A percentile compares a stretch with the other conserved stretches of the same genome.
Evolutionary conservation across 2,329 filamentous ascomycete genomes (phyloP).

Genomic region (Penicillium sp.): DNA sequence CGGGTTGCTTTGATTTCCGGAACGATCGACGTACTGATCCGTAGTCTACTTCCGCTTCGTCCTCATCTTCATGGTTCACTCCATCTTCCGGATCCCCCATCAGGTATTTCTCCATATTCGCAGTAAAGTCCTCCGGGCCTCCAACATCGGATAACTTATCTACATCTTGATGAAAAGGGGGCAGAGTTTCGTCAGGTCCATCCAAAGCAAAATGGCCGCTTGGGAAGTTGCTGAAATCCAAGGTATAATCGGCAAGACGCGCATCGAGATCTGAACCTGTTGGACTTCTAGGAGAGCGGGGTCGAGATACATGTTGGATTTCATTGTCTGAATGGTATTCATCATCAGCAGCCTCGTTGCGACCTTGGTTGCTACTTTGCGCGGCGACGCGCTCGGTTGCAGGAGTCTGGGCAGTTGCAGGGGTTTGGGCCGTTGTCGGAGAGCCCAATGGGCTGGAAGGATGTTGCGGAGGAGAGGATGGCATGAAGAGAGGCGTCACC

Average conservation of each 20-base stretch:
- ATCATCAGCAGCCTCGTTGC: conserved; percentile 8
- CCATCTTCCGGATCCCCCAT: conserved; percentile 27
- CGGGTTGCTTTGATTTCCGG: conserved; percentile 23
- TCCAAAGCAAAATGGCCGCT: conserved; percentile 25
- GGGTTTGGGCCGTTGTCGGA: conserved; percentile 24
- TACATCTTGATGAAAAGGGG: conserved; percentile 25
- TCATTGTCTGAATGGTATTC: conserved; percentile 11
- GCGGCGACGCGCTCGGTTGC: conserved; percentile 17
- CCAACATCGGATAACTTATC: conserved; percentile 39
- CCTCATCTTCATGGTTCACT: conserved; percentile 14
- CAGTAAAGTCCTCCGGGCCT: conserved; percentile 44
- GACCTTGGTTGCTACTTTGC: conserved; percentile 7
- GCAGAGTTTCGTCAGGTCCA: conserved; percentile 24
- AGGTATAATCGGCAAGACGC: conserved; percentile 39
- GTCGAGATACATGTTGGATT: conserved; percentile 10
- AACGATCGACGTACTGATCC: conserved; percentile 17
- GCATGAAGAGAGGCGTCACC: conserved; percentile 36
- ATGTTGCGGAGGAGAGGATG: conserved; percentile 34
- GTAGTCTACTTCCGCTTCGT: conserved; percentile 10
- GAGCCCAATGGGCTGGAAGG: conserved; percentile 20
- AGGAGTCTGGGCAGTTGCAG: conserved; percentile 24
- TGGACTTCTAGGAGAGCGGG: conserved; percentile 25
- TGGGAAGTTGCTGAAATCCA: conserved; percentile 40
- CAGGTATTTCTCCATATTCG: conserved; percentile 42
- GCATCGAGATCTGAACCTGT: conserved; percentile 36